Evolutionary conservation across 345 rosid species (phyloP), one percentile per base, ranked within the genome.

Genomic region (Murraya paniculata): DNA sequence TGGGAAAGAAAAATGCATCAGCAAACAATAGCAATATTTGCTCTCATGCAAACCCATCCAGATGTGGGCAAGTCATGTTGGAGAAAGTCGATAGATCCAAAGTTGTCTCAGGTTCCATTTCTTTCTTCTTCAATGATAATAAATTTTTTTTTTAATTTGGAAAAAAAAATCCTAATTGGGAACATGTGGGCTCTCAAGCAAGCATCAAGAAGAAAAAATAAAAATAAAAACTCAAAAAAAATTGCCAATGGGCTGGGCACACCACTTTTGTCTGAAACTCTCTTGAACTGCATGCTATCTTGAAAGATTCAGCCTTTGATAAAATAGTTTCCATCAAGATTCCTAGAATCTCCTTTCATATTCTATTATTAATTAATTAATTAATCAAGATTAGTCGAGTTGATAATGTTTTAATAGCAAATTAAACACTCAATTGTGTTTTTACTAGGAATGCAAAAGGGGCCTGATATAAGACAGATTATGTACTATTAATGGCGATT

Each of bases 151-250:
- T 25, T 25, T 60, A 21, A 35, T 19, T 21, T 6, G 18, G 7
- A 68, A 39, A 68, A 24, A 68, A 55, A 28, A 27, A 79, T 61
- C 33, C 30, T 28, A 36, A 64, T 53, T 53, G 85, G 87, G 83
- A 72, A 88, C 89, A 87, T 88, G 89, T 85, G 90, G 92, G 92
- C 92, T 88, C 90, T 86, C 81, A 48, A 61, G 88, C 80, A 56
- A 65, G 88, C 79, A 86, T 68, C 85, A 79, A 68, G 71, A 80
- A 62, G 58, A 59, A 3, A 10, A 9, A 2, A 9, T 0, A 1
- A 39, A 39, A 1, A 39, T 8, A 45, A 45, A 73, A 33, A 39
- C 36, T 41, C 10, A 65, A 33, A 45, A 62, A 45, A 64, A 18
- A 3, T 72, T 28, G 16, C 28, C 22, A 38, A 71, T 58, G 77